These are phyloP conservation scores for Paramecium caudatum DNA, from an alignment of 73 alveolate genomes.

Conservation along the genomic window DNA sequence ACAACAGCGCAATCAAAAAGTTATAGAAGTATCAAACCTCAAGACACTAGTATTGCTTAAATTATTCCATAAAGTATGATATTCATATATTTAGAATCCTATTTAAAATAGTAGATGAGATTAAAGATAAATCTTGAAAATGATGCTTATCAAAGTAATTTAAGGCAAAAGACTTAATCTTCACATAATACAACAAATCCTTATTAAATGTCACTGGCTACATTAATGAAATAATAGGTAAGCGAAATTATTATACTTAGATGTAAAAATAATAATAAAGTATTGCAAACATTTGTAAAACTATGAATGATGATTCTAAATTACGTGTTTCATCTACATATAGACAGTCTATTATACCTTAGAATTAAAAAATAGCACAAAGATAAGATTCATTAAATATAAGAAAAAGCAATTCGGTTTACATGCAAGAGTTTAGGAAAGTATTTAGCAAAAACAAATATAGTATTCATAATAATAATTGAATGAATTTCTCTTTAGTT, in stretches of 20 bases:
- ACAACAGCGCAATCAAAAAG: background rate
- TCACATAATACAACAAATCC: slow-evolving; percentile 47
- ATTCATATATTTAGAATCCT: slow-evolving; percentile 48
- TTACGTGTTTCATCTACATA: slow-evolving; percentile 28
- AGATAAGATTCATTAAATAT: slow-evolving; percentile 52
- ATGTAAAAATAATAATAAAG: slow-evolving; percentile 27
- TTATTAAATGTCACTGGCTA: background rate
- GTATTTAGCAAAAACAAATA: slow-evolving; percentile 21
- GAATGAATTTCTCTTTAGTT: too few relatives aligned
- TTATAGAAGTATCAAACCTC: background rate
- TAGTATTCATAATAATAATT: background rate
- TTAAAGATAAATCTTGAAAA: slow-evolving; percentile 19
- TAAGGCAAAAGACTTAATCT: slow-evolving; percentile 46
- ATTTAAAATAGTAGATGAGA: background rate
- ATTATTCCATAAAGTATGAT: background rate
- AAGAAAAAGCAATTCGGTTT: slow-evolving; percentile 57
- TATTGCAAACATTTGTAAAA: slow-evolving; percentile 23
- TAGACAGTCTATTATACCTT: slow-evolving; percentile 20
- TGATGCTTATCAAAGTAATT: slow-evolving; percentile 44
- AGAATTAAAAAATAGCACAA: background rate
- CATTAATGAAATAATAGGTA: slow-evolving; percentile 35
- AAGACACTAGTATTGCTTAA: background rate
- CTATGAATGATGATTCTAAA: slow-evolving; percentile 19
- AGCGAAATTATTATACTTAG: background rate
- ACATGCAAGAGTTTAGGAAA: slow-evolving; percentile 60